phyloP scores from a whole-genome alignment of 441 rosid species.

The Euphorbia corollata region DNA sequence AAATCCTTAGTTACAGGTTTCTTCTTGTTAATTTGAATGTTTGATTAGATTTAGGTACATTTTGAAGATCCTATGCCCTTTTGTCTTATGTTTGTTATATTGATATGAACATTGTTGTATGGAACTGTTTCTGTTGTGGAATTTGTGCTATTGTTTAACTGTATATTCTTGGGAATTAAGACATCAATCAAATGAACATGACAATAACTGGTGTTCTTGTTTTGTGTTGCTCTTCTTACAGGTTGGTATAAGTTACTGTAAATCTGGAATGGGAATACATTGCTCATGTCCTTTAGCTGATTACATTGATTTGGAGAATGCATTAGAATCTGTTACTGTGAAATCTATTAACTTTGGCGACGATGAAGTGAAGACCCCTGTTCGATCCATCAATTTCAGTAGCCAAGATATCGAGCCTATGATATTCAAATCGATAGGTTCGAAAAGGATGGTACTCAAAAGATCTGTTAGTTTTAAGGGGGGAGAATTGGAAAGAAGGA shows the following conservation, averaged over 20 bases:
- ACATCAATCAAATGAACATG: background rate
- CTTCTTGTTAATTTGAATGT: background rate
- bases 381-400: constrained; percentile 49
- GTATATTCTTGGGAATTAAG: background rate
- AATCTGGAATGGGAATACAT: constrained; percentile 46
- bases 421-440: constrained; percentile 44
- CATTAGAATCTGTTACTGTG: constrained; percentile 48
- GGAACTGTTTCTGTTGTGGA: too few relatives aligned
- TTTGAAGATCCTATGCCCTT: background rate
- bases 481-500: constrained; percentile 44
- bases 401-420: constrained; percentile 38
- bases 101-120: background rate
- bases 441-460: constrained; percentile 56
- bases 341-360: constrained; percentile 61
- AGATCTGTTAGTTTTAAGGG: constrained; percentile 63
- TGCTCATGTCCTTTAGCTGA: constrained; percentile 47
- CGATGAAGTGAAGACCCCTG: constrained; percentile 38
- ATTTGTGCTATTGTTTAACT: too few relatives aligned
- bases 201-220: constrained; percentile 7
- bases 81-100: background rate
- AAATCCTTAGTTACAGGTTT: constrained; percentile 27
- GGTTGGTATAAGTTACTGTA: too few relatives aligned
- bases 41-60: constrained; percentile 1
- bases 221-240: constrained; percentile 16
- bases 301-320: constrained; percentile 40